Conservation (phyloP, 2,329 filamentous ascomycete species). For the Aureobasidium namibiae region DNA sequence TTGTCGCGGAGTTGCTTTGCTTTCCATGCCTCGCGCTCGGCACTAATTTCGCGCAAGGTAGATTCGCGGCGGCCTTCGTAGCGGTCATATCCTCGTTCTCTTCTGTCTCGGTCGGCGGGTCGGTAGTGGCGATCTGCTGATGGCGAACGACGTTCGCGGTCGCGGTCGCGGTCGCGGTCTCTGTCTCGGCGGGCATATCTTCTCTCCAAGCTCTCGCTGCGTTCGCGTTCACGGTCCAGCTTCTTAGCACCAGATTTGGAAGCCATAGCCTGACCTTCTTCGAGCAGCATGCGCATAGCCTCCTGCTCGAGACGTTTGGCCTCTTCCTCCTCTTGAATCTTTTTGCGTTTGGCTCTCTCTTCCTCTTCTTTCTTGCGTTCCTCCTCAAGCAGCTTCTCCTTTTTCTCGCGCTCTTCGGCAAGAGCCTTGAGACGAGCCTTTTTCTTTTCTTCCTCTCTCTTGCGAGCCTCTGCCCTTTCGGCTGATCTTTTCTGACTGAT, state of each 20-base stretch:
- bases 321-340: slow-evolving; percentile 32
- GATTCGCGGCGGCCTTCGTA: slow-evolving; percentile 16
- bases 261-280: slow-evolving; percentile 47
- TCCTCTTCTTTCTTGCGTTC: slow-evolving; percentile 43
- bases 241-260: slow-evolving; percentile 35
- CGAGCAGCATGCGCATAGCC: slow-evolving; percentile 45
- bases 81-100: slow-evolving; percentile 10
- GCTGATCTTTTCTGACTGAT: slow-evolving; percentile 40
- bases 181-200: slow-evolving; percentile 13
- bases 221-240: slow-evolving; percentile 29
- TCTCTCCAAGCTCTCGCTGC: slow-evolving; percentile 20
- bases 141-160: neutral
- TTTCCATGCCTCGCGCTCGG: slow-evolving; percentile 26
- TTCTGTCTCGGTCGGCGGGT: slow-evolving; percentile 11
- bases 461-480: slow-evolving; percentile 41
- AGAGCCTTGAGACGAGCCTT: slow-evolving; percentile 45
- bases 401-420: slow-evolving; percentile 40
- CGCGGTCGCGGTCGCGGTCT: neutral
- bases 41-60: slow-evolving; percentile 25
- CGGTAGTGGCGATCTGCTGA: slow-evolving; percentile 12
- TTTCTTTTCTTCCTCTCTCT: slow-evolving; percentile 41
- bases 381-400: slow-evolving; percentile 38
- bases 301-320: slow-evolving; percentile 49
- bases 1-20: slow-evolving; percentile 19
- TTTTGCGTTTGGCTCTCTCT: slow-evolving; percentile 35